Evolutionary conservation across 768 basidiomycete species (phyloP), one percentile per base, ranked within the genome.

Genomic region (Cystoderma amianthinum): DNA sequence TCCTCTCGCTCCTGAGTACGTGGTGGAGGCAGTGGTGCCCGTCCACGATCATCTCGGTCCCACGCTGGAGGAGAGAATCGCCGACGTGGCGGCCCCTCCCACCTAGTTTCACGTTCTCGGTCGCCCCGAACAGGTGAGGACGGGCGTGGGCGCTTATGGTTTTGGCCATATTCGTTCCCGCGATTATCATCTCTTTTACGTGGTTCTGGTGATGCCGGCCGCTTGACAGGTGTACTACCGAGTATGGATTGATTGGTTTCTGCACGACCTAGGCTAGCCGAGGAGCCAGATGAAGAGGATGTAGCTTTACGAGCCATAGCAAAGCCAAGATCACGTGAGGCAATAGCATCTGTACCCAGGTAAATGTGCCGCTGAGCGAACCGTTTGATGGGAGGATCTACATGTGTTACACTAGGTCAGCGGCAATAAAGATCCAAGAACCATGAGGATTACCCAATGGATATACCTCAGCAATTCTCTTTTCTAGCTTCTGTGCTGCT

Each of bases 311-410:
- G 63, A 3, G 67, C 71, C 50, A 76, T 63, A 2, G 83, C 77
- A 48, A 89, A 84, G 4, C 95, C 95, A 15, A 96, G 77, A 56
- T 98, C 95, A 28, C 83, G 79, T 11, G 80, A 72, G 2, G 93
- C 89, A 46, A 97, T 94, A 15, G 89, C 85, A 54, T 97, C 94
- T 19, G 83, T 82, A 23, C 81, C 82, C 19, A 82, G 73, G 58
- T 91, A 91, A 19, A 75, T 80, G 56, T 90, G 86, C 32, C 90
- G 73, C 53, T 91, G 85, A 0, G 92, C 92, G 45, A 96, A 87
- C 1, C 85, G 85, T 52, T 95, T 91, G 59, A 96, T 87, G 0
- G 90, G 80, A 1, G 89, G 82, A 52, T 93, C 94, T 96, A 52
- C 2, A 30, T 18, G 22, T n/a, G n/a, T n/a, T n/a, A n/a, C n/a